Evolutionary conservation across 208 protist species (phyloP).

Genomic region (Borovskyia barvae): DNA sequence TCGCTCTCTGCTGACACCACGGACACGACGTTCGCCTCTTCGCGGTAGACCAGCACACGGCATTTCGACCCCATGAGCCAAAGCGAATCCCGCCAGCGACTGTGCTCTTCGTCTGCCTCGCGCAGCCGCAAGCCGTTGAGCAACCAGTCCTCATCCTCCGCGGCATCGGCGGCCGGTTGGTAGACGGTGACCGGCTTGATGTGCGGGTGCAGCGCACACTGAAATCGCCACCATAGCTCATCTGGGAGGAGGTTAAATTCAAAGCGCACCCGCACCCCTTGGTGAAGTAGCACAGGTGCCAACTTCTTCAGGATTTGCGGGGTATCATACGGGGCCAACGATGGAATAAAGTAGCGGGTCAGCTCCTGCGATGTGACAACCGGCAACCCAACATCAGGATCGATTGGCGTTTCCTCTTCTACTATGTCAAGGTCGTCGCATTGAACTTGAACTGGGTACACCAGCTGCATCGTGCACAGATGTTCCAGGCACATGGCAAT

Average conservation of each 20-base stretch:
- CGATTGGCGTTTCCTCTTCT: constrained; percentile 61
- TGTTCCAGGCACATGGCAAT: constrained; percentile 77
- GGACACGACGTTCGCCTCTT: constrained; percentile 51
- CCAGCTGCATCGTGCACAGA: constrained; percentile 66
- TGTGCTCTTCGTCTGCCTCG: constrained; percentile 83
- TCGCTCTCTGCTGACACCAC: constrained; percentile 59
- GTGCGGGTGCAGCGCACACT: constrained; percentile 62
- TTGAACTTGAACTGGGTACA: constrained; percentile 66
- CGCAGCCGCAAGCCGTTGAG: constrained; percentile 61
- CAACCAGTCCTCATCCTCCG: constrained; percentile 48
- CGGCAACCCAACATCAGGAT: constrained; percentile 36
- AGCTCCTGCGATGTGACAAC: constrained; percentile 34
- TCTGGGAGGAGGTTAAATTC: constrained; percentile 88
- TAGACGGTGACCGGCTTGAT: constrained; percentile 60
- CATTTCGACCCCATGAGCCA: constrained; percentile 67
- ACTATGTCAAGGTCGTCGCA: constrained; percentile 67
- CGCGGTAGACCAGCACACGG: constrained; percentile 75
- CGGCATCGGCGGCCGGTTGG: constrained; percentile 34
- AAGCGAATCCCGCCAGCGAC: constrained; percentile 82
- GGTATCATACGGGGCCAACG: constrained; percentile 57
- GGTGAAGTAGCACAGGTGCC: constrained; percentile 75
- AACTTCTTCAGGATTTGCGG: constrained; percentile 55
- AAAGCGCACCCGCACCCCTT: constrained; percentile 65
- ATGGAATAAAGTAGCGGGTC: constrained; percentile 81
- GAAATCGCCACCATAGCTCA: constrained; percentile 86